Conservation (phyloP, 2,329 filamentous ascomycete species). For the Aspergillus neotritici region DNA sequence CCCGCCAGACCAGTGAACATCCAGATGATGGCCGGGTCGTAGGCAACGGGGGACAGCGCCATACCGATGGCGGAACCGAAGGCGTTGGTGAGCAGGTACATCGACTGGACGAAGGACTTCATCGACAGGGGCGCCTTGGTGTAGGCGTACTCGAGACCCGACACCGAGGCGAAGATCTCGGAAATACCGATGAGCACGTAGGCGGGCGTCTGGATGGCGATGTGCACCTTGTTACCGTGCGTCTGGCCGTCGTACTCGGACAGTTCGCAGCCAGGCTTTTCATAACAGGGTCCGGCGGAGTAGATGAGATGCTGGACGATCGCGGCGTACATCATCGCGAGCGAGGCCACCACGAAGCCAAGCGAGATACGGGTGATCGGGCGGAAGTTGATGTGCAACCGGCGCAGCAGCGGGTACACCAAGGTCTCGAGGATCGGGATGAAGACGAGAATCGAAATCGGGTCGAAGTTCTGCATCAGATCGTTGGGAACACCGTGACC, state of each 20-base stretch:
- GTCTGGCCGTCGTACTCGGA: slow-evolving; percentile 28
- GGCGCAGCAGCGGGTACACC: slow-evolving; percentile 64
- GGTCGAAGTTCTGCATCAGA: slow-evolving; percentile 68
- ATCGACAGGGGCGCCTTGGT: slow-evolving; percentile 66
- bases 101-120: slow-evolving; percentile 56
- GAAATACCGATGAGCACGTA: slow-evolving; percentile 45
- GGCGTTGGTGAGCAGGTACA: slow-evolving; percentile 55
- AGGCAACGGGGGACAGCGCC: slow-evolving; percentile 54
- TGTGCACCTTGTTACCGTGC: slow-evolving; percentile 39
- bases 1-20: slow-evolving; percentile 57
- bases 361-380: slow-evolving; percentile 70
- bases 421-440: slow-evolving; percentile 65
- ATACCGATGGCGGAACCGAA: slow-evolving; percentile 56
- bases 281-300: slow-evolving; percentile 48
- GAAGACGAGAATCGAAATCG: slow-evolving; percentile 68
- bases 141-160: slow-evolving; percentile 66
- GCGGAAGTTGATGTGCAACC: slow-evolving; percentile 59
- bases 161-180: slow-evolving; percentile 60
- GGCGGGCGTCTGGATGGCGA: slow-evolving; percentile 42
- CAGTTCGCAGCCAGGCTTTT: slow-evolving; percentile 31
- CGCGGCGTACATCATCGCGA: slow-evolving; percentile 59
- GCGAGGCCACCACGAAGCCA: slow-evolving; percentile 61
- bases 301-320: slow-evolving; percentile 55
- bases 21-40: slow-evolving; percentile 62
- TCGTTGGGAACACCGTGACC: slow-evolving; percentile 71